Evolutionary conservation across 768 basidiomycete species (phyloP), one percentile per base, ranked within the genome.

Genomic region (Pholiota conissans): DNA sequence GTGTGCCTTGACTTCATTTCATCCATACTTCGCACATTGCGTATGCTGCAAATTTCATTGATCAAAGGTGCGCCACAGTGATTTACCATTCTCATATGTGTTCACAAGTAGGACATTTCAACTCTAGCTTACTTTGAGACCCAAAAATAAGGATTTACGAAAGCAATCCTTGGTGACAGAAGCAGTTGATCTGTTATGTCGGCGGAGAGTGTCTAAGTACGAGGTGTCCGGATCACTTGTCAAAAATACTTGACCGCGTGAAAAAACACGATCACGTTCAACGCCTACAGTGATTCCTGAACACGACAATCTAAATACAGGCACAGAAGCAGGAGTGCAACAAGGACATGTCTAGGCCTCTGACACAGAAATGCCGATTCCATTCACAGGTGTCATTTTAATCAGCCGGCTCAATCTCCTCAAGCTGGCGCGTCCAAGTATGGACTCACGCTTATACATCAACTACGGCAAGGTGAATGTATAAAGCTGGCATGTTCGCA

Each of bases 181-280:
- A 45, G 22, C 22, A 45, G 42, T 45, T 45, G 42, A 45, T 45
- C 42, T 45, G 24, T n/a, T 22, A 45, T 24, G 30, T 30, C 30
- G 30, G 34, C 32, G 8, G 2, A 5, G 34, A 32, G 20, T n/a
- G 18, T 9, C 3, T 45, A 42, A 13, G 37, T n/a, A 57, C 56
- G 49, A 57, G 24, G 48, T 46, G 27, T 37, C 56, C 60, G 60
- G 60, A 61, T 61, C 60, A 49, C 60, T 53, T 57, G 55, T 61
- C 60, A 61, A 45, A 39, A 46, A 30, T 27, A 39, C 26, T 34
- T 58, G 57, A 61, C 57, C 45, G 60, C 57, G 60, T 61, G 60
- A 61, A 61, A 53, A 24, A 47, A 47, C 49, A 26, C 28, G 40
- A 45, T 54, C 40, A 32, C 40, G 40, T 28, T 26, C 53, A 34